Evolutionary conservation across 1,284 basidiomycete genomes (phyloP).

Genomic region (Ganoderma resinaceum): DNA sequence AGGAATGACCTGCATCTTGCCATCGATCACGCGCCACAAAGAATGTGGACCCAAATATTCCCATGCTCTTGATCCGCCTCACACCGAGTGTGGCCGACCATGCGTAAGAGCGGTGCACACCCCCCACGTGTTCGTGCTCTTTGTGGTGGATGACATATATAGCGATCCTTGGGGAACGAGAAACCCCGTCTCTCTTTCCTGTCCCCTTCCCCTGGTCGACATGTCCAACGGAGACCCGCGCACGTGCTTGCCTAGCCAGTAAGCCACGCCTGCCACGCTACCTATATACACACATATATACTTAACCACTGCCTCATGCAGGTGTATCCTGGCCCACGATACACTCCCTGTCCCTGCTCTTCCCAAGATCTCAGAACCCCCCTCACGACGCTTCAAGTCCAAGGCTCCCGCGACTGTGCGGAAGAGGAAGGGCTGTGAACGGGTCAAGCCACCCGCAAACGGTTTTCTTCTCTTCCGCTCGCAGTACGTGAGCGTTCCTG

Average conservation of each 20-base stretch:
- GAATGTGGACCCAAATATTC: not conserved
- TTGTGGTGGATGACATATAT: not conserved
- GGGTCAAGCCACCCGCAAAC: constrained; percentile 1
- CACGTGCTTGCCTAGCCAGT: not conserved
- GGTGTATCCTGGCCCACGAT: not conserved
- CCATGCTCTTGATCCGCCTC: not conserved
- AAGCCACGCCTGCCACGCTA: not conserved
- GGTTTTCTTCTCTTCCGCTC: constrained; percentile 1
- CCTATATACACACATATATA: not conserved
- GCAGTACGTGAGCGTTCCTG: not conserved
- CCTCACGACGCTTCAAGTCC: not conserved
- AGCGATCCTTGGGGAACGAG: not conserved
- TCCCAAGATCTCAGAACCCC: not conserved
- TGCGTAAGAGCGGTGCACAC: not conserved
- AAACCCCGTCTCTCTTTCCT: not conserved
- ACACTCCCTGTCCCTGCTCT: not conserved
- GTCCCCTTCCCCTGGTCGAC: not conserved
- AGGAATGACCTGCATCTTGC: not conserved
- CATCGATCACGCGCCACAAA: not conserved
- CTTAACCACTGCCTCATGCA: not conserved
- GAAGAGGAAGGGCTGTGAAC: not conserved
- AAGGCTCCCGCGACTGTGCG: not conserved
- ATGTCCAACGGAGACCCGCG: not conserved
- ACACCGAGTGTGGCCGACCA: not conserved
- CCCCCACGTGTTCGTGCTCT: not conserved